These are phyloP conservation scores for Chaetomium fimeti DNA, from an alignment of 495 filamentous ascomycete species.

Conservation along the genomic window DNA sequence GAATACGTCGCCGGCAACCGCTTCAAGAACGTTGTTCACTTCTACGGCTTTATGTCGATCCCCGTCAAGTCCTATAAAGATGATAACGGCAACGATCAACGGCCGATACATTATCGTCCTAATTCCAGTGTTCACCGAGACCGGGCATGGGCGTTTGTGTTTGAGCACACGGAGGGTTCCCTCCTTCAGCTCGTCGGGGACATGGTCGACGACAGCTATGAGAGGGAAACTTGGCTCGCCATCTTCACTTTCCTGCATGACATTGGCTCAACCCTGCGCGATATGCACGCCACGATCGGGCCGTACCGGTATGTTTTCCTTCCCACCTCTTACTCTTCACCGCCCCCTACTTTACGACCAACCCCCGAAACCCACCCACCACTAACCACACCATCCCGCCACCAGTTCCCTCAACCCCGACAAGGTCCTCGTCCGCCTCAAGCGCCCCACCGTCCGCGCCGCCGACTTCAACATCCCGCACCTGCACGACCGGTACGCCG, in stretches of 20 bases:
- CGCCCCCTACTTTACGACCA: neutral
- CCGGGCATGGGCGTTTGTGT: neutral
- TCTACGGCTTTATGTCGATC: neutral
- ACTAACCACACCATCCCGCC: neutral
- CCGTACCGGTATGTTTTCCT: neutral
- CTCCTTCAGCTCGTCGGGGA: neutral
- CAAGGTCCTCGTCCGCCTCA: neutral
- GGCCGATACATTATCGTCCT: neutral
- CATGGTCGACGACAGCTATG: neutral
- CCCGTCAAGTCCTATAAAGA: neutral
- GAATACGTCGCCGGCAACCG: neutral
- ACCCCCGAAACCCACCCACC: neutral
- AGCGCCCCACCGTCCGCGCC: neutral
- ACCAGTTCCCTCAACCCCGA: neutral
- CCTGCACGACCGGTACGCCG: too few species aligned
- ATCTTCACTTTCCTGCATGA: neutral
- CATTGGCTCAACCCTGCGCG: constrained; percentile 7
- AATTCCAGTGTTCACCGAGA: neutral
- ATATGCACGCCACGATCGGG: neutral
- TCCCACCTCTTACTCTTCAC: neutral
- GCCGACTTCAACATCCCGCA: neutral
- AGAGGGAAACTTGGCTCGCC: neutral
- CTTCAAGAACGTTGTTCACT: neutral
- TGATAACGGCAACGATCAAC: too few species aligned
- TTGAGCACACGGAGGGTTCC: neutral